Base-by-base conservation (phyloP, 805 yeast genomes). In the Teunomyces panamensis region DNA sequence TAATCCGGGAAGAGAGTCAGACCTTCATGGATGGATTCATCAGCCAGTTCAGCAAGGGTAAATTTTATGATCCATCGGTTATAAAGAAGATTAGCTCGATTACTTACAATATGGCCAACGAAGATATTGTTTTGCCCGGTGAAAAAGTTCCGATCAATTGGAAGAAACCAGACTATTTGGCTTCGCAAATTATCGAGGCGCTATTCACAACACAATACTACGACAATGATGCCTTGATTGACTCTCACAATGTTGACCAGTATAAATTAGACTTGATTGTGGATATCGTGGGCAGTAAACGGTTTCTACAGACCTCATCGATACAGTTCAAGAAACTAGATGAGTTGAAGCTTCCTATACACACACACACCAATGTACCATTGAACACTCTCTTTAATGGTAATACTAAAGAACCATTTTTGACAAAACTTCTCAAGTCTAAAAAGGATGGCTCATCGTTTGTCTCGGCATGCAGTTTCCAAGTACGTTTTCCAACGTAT, bases 221-320 rank as follows among this genome's bases (percentile, higher is more conserved):
- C n/a, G 51, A 47, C 11, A 47, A 57, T 7, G 64, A 58, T 33
- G 46, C 37, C 42, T 43, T 41, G 16, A 56, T 71, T 3, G 51
- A 46, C 33, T 39, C 37, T 5, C 29, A 32, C 24, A 68, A 64
- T 46, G 33, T 67, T 33, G 50, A 59, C 43, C 49, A 57, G 30
- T 62, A 59, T 49, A 66, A 65, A 39, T 55, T 70, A 44, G 78
- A 73, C 50, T 49, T 65, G 30, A 58, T 73, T 35, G 56, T 73
- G 16, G 78, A 73, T 49, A 63, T 73, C 14, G 56, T 68, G 8
- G 78, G 78, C n/a, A 56, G 72, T 47, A 67, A 63, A 50, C 63
- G 64, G 48, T 63, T 57, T 56, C 66, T 73, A 41, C 74, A 71
- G 44, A 56, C 58, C n/a, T 51, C 55, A 32, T 39, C 61, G 3